Conservation (phyloP, 768 basidiomycete genomes). For the Tricholoma flavovirens region DNA sequence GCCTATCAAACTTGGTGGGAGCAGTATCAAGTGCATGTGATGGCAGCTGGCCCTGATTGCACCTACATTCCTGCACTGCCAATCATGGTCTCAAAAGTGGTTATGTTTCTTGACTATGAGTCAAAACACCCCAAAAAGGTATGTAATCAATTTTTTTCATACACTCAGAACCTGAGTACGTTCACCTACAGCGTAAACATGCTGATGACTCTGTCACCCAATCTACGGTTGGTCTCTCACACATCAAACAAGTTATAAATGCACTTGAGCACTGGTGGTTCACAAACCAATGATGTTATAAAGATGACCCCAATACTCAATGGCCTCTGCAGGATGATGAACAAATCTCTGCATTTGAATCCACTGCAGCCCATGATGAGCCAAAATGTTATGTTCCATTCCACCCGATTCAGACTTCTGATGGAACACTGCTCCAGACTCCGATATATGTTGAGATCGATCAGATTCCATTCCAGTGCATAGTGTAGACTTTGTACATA, state of each 20-base stretch:
- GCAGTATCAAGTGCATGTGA: too few relatives aligned
- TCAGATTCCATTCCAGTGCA: too few relatives aligned
- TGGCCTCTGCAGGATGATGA: slow-evolving; percentile 8
- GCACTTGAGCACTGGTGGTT: slow-evolving; percentile 20
- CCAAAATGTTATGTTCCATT: too few relatives aligned
- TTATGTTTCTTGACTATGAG: too few relatives aligned
- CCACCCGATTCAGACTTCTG: too few relatives aligned
- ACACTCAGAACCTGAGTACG: not conserved
- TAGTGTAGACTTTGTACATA: too few relatives aligned
- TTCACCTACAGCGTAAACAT: not conserved
- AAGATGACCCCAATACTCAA: slow-evolving; percentile 10
- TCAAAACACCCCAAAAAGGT: not conserved
- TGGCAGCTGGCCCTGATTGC: too few relatives aligned
- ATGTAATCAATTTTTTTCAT: not conserved
- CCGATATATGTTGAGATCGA: too few relatives aligned
- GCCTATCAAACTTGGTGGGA: too few relatives aligned
- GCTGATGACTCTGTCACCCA: not conserved
- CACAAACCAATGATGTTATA: slow-evolving; percentile 4
- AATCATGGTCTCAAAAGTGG: not conserved
- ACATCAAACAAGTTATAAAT: slow-evolving; percentile 23
- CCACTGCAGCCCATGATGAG: slow-evolving; percentile 10
- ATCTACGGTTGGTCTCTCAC: not conserved
- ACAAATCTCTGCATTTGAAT: not conserved
- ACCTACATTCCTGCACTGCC: not conserved
- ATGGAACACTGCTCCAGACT: too few relatives aligned